Evolutionary conservation across 2,329 filamentous ascomycete genomes (phyloP).

Genomic region (Claviceps sp.): DNA sequence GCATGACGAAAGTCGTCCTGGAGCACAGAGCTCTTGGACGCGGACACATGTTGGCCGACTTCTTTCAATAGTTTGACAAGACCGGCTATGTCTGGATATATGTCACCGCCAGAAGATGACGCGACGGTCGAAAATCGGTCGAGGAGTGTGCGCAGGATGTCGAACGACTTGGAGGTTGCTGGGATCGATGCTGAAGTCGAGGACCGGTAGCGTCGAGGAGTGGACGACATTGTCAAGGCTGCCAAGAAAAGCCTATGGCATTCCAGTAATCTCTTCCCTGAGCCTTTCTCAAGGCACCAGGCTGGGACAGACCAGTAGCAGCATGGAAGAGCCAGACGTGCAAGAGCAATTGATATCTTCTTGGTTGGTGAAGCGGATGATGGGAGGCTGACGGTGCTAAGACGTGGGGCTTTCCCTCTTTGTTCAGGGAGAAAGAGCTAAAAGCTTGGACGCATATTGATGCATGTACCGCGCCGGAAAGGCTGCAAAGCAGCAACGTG

Average conservation of each 20-base stretch:
- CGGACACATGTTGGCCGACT: conserved; percentile 49
- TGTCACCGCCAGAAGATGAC: conserved; percentile 20
- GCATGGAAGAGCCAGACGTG: conserved; percentile 19
- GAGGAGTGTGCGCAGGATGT: conserved; percentile 43
- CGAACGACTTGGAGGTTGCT: conserved; percentile 45
- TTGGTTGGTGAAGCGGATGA: not conserved
- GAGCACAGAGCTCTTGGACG: conserved; percentile 31
- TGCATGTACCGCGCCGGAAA: conserved; percentile 6
- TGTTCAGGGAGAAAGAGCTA: not conserved
- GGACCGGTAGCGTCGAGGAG: conserved; percentile 46
- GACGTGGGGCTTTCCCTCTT: conserved; percentile 1
- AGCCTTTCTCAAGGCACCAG: conserved; percentile 25
- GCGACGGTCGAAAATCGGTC: conserved; percentile 27
- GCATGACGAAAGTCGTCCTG: conserved; percentile 78
- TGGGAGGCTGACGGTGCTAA: not conserved
- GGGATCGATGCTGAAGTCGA: conserved; percentile 48
- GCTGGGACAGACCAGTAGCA: conserved; percentile 16
- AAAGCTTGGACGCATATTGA: not conserved
- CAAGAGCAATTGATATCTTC: not conserved
- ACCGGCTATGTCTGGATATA: conserved; percentile 34
- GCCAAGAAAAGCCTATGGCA: not conserved
- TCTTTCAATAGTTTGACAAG: conserved; percentile 46
- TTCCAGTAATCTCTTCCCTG: conserved; percentile 13
- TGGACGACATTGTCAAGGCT: conserved; percentile 32
- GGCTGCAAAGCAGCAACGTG: not conserved